Evolutionary conservation across 805 yeast species (phyloP).

Genomic region (Myxozyma neglecta): DNA sequence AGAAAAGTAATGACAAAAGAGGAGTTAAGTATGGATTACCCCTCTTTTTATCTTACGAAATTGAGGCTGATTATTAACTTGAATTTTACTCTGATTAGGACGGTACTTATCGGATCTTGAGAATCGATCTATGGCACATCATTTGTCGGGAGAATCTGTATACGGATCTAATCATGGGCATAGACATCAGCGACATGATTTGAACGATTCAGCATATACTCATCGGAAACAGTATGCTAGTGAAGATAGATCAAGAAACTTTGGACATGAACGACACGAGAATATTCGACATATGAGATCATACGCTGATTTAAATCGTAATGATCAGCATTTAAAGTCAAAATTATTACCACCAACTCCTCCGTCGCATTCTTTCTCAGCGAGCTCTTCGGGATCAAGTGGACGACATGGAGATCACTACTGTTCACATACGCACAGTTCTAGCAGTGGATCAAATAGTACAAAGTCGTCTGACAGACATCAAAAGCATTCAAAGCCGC

Average conservation of each 20-base stretch:
- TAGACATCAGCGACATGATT: too few relatives aligned
- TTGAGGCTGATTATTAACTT: neutral
- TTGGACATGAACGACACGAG: constrained; percentile 12
- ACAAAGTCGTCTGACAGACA: neutral
- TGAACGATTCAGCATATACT: too few relatives aligned
- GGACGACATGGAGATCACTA: neutral
- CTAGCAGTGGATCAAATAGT: constrained; percentile 8
- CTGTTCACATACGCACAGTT: neutral
- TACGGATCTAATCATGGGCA: too few relatives aligned
- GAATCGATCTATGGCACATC: constrained; percentile 8
- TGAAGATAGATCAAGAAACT: neutral
- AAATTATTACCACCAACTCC: neutral
- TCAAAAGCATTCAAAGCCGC: neutral
- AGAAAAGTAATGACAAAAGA: constrained; percentile 23
- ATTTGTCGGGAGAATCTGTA: neutral
- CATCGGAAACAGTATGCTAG: too few relatives aligned
- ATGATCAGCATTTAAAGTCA: neutral
- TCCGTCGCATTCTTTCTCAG: neutral
- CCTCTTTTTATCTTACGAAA: neutral
- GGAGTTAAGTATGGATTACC: constrained; percentile 19
- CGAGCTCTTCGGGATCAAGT: neutral
- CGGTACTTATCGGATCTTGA: constrained; percentile 19
- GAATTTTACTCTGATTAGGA: neutral
- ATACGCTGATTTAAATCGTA: neutral
- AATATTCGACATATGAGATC: neutral